Conservation (phyloP, 2,329 filamentous ascomycete genomes). For the Paecilomyces formosus region DNA sequence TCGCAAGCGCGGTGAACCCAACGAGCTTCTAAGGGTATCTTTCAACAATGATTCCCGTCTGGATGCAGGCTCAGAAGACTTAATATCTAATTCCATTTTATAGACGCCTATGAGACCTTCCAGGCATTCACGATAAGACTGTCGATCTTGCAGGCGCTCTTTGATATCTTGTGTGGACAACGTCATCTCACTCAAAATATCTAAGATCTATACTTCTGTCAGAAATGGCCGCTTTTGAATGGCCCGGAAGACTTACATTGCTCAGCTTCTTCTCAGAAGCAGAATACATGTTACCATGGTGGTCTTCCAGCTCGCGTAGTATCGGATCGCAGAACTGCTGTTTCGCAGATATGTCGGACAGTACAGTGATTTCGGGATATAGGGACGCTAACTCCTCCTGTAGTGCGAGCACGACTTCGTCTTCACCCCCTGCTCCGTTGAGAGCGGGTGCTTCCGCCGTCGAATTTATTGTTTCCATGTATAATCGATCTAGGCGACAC, state of each 20-base stretch:
- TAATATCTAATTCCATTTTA: constrained; percentile 20
- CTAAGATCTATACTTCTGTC: constrained; percentile 22
- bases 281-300: constrained; percentile 20
- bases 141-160: constrained; percentile 20
- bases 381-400: constrained; percentile 31
- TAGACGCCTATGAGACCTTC: constrained; percentile 24
- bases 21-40: constrained; percentile 16
- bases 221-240: neutral
- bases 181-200: constrained; percentile 26
- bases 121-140: constrained; percentile 27
- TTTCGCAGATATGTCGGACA: constrained; percentile 35
- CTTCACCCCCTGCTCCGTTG: constrained; percentile 3
- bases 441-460: neutral
- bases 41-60: constrained; percentile 20
- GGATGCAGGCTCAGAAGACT: constrained; percentile 12
- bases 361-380: constrained; percentile 31
- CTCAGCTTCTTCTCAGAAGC: constrained; percentile 26
- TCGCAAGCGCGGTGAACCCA: constrained; percentile 7
- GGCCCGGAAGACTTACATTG: constrained; percentile 16
- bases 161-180: constrained; percentile 20
- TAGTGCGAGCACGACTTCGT: constrained; percentile 16
- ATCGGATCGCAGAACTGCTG: constrained; percentile 36
- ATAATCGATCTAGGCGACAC: constrained; percentile 32
- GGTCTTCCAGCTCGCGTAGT: constrained; percentile 24
- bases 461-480: constrained; percentile 22